Evolutionary conservation across 768 basidiomycete genomes (phyloP), one percentile per base, ranked within the genome.

Genomic region (Cantharellus cinnabarinus): DNA sequence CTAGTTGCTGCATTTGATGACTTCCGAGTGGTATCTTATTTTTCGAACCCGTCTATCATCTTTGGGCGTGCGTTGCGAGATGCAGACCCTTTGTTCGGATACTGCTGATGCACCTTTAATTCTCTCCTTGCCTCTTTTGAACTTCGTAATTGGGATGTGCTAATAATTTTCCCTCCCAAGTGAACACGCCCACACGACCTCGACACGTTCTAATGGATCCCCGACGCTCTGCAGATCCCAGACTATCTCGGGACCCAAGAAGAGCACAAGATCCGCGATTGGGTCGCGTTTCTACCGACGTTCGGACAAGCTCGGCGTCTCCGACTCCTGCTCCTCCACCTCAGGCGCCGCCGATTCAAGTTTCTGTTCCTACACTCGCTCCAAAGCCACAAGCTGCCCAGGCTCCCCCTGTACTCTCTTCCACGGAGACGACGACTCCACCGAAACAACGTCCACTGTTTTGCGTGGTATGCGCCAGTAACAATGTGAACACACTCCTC

Each of bases 391-490:
- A 40, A 50, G 40, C 41, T 34, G 50, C 50, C 29, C 50, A 40
- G 14, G 14, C 66, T 42, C 39, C 67, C 38, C 51, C 56, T 14
- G 39, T 62, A 29, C 20, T 59, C 40, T 38, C 56, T 4, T 50
- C 48, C 29, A 39, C 58, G 29, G 7, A 59, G 59, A 20, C 65
- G 50, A 20, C 59, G 39, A 34, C 52, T 41, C 41, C 48, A 14
- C 50, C 81, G 65, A 89, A 80, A 69, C 71, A 76, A 5, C 75
- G 86, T 5, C 89, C 89, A 2, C 68, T 95, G 52, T 98, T 98
- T 72, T 98, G 95, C 67, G 89, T 99, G 4, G 95, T 98, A 40
- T 99, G 95, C 68, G 94, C 95, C n/a, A 97, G 90, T 67, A 99
- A 99, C 67, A 89, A 98, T 74, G 93, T 87, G 69, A 61, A 79